phyloP scores from a whole-genome alignment of 352 stramenopile genomes.

The Phytophthora idaei region DNA sequence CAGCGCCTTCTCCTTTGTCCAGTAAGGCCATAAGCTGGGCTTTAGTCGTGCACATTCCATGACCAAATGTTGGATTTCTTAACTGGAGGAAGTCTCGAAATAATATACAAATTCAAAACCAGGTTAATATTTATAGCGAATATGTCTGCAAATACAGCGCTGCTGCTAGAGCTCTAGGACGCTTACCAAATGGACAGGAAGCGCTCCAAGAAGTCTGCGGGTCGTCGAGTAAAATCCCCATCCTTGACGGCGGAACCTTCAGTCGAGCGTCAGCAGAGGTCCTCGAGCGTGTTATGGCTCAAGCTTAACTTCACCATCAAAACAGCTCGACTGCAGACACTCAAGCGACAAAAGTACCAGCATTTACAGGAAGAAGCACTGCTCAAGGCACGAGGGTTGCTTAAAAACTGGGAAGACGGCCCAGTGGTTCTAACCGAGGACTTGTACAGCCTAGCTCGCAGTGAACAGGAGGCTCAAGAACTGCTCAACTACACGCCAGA shows the following conservation, averaged over 20 bases:
- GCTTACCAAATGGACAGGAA: slow-evolving; percentile 11
- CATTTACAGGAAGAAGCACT: slow-evolving; percentile 73
- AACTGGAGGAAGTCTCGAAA: slow-evolving; percentile 10
- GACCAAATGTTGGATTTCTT: slow-evolving; percentile 6
- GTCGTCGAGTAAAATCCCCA: slow-evolving; percentile 1
- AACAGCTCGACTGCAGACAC: slow-evolving; percentile 55
- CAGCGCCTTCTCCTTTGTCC: slow-evolving; percentile 41
- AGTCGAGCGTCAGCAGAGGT: slow-evolving; percentile 35
- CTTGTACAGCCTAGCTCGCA: slow-evolving; percentile 54
- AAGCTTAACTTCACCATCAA: slow-evolving; percentile 83
- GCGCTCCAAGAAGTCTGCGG: slow-evolving; percentile 20
- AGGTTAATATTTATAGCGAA: slow-evolving; percentile 29
- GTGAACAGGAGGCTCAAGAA: slow-evolving; percentile 53
- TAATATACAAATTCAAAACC: slow-evolving; percentile 20
- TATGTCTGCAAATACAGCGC: background rate
- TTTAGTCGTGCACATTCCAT: background rate
- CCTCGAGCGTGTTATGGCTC: slow-evolving; percentile 61
- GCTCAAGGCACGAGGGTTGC: slow-evolving; percentile 58
- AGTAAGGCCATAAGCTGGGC: slow-evolving; percentile 14
- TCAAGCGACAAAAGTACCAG: slow-evolving; percentile 79
- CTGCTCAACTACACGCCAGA: slow-evolving; percentile 76
- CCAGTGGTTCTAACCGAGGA: slow-evolving; percentile 66
- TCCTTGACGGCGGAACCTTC: slow-evolving; percentile 9
- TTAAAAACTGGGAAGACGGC: slow-evolving; percentile 72
- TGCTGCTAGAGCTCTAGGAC: background rate